Evolutionary conservation across 2,329 filamentous ascomycete species (phyloP).

Genomic region (Neofusicoccum cordaticola): DNA sequence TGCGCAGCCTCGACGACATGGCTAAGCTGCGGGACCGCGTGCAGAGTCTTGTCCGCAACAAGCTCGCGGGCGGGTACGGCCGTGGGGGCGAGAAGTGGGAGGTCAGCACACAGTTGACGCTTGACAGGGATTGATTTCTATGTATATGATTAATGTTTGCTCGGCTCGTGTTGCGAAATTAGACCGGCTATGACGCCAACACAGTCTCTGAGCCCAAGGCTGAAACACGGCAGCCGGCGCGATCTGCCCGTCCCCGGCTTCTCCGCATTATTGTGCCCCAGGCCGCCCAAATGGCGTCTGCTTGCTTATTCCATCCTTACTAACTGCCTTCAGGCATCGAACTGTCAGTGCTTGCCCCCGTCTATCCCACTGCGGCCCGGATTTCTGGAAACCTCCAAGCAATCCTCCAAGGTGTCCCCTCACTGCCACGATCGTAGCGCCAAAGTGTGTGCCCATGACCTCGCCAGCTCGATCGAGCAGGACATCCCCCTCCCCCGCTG

Average conservation of each 20-base stretch:
- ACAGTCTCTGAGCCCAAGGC: neutral
- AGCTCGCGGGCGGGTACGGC: slow-evolving; percentile 84
- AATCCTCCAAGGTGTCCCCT: neutral
- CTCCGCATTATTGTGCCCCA: neutral
- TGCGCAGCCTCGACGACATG: slow-evolving; percentile 63
- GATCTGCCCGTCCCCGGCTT: neutral
- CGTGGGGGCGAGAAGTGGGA: slow-evolving; percentile 84
- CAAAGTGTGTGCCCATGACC: neutral
- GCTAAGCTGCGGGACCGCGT: slow-evolving; percentile 73
- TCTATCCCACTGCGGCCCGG: neutral
- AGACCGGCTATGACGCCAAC: neutral
- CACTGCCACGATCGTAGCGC: neutral
- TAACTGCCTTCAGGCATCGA: neutral
- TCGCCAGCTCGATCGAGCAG: neutral
- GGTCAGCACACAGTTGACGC: slow-evolving; percentile 76
- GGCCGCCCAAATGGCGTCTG: neutral
- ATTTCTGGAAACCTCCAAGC: neutral
- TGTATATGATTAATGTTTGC: neutral
- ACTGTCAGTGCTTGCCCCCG: neutral
- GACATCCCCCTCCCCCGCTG: neutral
- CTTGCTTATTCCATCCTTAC: neutral
- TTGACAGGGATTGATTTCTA: slow-evolving; percentile 23
- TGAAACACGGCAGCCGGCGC: slow-evolving; percentile 1
- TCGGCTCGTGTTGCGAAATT: neutral
- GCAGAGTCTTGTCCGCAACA: slow-evolving; percentile 74